Percentiles rank a stretch among this genome's conserved stretches.
Conservation (phyloP, 1,284 basidiomycete genomes). For the Meripilus lineatus region DNA sequence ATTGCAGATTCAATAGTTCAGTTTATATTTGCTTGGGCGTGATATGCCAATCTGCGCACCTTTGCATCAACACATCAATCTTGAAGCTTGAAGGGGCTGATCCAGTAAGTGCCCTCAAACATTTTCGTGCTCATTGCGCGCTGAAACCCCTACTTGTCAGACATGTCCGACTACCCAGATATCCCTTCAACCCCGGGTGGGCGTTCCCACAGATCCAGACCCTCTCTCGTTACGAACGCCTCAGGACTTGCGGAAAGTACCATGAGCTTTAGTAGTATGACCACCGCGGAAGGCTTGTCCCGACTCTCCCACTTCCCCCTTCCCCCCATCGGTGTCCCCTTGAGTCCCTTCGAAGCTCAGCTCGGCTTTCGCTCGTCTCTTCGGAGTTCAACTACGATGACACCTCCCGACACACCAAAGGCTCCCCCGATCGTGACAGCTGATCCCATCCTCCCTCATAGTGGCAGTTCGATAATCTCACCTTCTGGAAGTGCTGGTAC, state of each 20-base stretch:
- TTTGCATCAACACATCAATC: neutral
- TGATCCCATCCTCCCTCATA: neutral
- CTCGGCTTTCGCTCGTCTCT: constrained; percentile 14
- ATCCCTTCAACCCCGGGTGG: constrained; percentile 10
- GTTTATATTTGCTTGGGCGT: too few relatives aligned
- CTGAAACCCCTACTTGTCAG: too few relatives aligned
- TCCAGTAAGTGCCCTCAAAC: neutral
- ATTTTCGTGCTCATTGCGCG: too few relatives aligned
- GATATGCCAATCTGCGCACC: neutral
- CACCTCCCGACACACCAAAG: constrained; percentile 4
- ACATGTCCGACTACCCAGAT: constrained; percentile 7
- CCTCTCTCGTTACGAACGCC: constrained; percentile 42
- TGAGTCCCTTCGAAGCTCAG: constrained; percentile 21
- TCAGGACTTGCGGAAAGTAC: constrained; percentile 53
- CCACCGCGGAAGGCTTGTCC: constrained; percentile 30
- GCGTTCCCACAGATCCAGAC: constrained; percentile 32
- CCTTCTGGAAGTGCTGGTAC: neutral
- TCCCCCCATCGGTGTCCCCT: constrained; percentile 31
- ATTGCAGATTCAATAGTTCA: too few relatives aligned
- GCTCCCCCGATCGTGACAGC: neutral
- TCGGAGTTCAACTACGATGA: constrained; percentile 3
- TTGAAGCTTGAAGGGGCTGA: neutral
- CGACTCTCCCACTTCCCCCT: constrained; percentile 39
- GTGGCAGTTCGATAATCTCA: neutral
- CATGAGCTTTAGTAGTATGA: constrained; percentile 37